phyloP scores from a whole-genome alignment of 2,329 filamentous ascomycete species.

The Claviceps quebecensis region DNA sequence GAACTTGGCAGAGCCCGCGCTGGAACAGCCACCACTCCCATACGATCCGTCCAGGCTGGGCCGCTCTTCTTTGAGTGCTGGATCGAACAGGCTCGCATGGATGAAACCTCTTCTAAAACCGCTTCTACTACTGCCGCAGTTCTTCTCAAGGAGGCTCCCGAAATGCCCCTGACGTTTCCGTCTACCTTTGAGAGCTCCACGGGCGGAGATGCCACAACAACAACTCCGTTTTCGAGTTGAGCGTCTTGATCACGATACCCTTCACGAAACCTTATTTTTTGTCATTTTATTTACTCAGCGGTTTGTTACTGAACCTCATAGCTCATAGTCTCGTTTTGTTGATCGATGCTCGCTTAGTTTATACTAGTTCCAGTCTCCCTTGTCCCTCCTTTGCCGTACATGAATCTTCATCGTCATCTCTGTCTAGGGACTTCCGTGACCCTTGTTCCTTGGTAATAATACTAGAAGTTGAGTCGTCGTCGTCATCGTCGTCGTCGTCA shows the following conservation, averaged over 20 bases:
- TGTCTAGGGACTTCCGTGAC: no score
- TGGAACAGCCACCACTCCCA: constrained; percentile 30
- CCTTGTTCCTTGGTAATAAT: no score
- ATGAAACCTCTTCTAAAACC: background rate
- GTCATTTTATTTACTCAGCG: background rate
- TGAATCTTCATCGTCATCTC: no score
- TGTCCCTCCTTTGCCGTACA: background rate
- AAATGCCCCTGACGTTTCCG: background rate
- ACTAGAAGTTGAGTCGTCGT: no score
- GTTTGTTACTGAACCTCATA: background rate
- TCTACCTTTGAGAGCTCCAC: background rate
- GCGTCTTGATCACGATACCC: background rate
- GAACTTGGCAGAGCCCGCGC: constrained; percentile 17
- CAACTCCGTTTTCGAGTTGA: background rate
- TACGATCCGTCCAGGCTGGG: constrained; percentile 41
- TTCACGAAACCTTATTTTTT: background rate
- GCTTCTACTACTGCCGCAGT: background rate
- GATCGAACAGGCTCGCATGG: constrained; percentile 30
- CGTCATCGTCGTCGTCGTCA: background rate
- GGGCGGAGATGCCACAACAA: background rate
- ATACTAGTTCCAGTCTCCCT: background rate
- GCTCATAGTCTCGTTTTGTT: background rate
- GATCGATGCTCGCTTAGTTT: background rate
- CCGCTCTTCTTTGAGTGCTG: constrained; percentile 53
- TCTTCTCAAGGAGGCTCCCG: background rate